Base-by-base conservation (phyloP, 2,329 filamentous ascomycete species). In the Cladophialophora yegresii region DNA sequence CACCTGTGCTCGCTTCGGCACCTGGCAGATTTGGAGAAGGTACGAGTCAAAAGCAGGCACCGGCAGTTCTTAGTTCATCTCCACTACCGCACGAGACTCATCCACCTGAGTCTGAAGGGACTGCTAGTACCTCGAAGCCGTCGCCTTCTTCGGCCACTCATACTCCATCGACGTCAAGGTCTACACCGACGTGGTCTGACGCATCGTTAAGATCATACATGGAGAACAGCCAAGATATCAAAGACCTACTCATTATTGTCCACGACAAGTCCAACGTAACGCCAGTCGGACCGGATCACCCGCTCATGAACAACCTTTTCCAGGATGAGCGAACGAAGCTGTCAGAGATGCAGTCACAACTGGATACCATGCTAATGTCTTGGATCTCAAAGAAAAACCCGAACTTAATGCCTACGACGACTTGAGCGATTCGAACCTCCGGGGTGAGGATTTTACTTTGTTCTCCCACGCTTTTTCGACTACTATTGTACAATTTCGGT, bases 211-310 rank as follows among this genome's bases (percentile, higher is more conserved):
- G 92, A 65, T 89, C 90, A 13, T 99, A 97, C 78, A 89, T 98
- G 72, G 93, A 98, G 70, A 92, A 95, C 70, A 87, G 91, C 66
- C 88, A 88, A 36, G 92, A 96, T 68, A 92, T 99, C 70, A 87
- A 91, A 57, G 93, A 99, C 75, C 85, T 98, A 74, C 83, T 98
- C 58, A 85, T 93, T 43, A 90, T 99, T 66, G 92, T 99, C 30
- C 93, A 96, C 74, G 93, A 98, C 77, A 96, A 93, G 75, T 90
- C 87, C 13, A 90, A 93, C 64, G 87, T 96, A 16, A 84, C 87
- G 49, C 90, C 92, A 20, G 90, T 89, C 7, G 86, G 89, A 1
- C 84, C 85, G n/a, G 91, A 96, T 63, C 93, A 98, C 75, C 93
- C 93, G 0, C 83, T 96, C 51, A 91, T 90, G 57, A 86, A 87